Conservation (phyloP, 495 filamentous ascomycete genomes). For the Bryoglossum gracile region DNA sequence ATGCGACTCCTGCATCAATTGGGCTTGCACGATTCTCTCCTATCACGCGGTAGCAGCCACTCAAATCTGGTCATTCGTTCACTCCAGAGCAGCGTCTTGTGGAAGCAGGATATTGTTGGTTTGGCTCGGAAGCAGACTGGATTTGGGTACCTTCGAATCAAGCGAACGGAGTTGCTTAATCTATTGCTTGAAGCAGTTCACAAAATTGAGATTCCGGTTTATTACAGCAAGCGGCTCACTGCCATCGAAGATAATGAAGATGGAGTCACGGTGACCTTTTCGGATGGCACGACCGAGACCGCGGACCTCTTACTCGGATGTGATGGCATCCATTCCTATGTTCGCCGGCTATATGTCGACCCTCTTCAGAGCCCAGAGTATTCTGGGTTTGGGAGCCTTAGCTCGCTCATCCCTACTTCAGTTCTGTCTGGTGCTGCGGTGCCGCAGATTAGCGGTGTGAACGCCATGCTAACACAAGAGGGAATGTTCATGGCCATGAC, state of each 20-base stretch:
- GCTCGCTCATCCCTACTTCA: conserved; percentile 8
- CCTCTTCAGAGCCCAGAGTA: conserved; percentile 42
- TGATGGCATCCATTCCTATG: conserved; percentile 54
- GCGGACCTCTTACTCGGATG: conserved; percentile 53
- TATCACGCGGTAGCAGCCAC: conserved; percentile 35
- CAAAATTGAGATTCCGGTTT: conserved; percentile 26
- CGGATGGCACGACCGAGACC: conserved; percentile 39
- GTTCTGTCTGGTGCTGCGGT: neutral
- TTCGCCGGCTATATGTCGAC: conserved; percentile 46
- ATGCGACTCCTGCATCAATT: conserved; percentile 49
- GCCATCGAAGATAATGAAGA: conserved; percentile 26
- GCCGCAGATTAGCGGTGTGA: neutral
- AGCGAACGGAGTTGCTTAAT: conserved; percentile 39
- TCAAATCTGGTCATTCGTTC: conserved; percentile 36
- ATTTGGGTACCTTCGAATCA: conserved; percentile 39
- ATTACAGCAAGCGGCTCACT: conserved; percentile 28
- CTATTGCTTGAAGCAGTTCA: conserved; percentile 36
- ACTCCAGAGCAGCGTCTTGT: conserved; percentile 37
- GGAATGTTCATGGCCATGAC: conserved; percentile 4
- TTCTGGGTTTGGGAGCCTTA: conserved; percentile 47
- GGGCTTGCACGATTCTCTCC: conserved; percentile 38
- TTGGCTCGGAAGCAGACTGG: conserved; percentile 36
- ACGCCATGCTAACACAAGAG: conserved; percentile 7
- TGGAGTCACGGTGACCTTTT: conserved; percentile 41
- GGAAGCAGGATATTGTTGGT: conserved; percentile 39